Evolutionary conservation across 306 rosid species (phyloP).

Genomic region (Cicer bijugum): DNA sequence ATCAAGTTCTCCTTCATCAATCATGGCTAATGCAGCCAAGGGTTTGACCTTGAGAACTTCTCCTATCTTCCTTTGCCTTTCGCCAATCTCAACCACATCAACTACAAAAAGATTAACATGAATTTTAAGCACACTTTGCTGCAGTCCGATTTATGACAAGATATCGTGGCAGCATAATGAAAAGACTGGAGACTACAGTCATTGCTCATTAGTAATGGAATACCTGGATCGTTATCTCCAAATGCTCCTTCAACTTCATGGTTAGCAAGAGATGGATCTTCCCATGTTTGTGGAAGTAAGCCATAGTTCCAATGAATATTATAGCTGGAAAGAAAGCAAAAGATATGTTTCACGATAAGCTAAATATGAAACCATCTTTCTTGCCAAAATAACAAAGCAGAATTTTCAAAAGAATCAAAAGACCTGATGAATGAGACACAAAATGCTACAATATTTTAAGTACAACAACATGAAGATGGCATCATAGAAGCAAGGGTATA

Average conservation of each 20-base stretch:
- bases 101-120: constrained; percentile 59
- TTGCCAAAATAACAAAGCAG: constrained; percentile 37
- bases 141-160: constrained; percentile 12
- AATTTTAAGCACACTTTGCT: constrained; percentile 9
- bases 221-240: constrained; percentile 96
- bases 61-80: constrained; percentile 70
- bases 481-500: background rate
- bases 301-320: constrained; percentile 95
- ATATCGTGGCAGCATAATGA: background rate
- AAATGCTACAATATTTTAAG: constrained; percentile 10
- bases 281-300: constrained; percentile 97
- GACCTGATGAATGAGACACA: constrained; percentile 11
- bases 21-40: constrained; percentile 95
- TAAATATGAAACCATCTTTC: constrained; percentile 11
- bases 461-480: constrained; percentile 37
- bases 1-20: constrained; percentile 99
- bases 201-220: constrained; percentile 9
- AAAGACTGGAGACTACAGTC: constrained; percentile 29
- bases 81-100: constrained; percentile 93
- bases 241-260: constrained; percentile 89
- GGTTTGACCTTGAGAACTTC: constrained; percentile 88
- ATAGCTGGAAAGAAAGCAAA: constrained; percentile 58
- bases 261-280: constrained; percentile 87
- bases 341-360: constrained; percentile 32
- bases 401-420: constrained; percentile 39